Percentiles rank a stretch among this genome's conserved stretches.
Conservation (phyloP, 2,329 filamentous ascomycete genomes). For the Ambrosiella xylebori region DNA sequence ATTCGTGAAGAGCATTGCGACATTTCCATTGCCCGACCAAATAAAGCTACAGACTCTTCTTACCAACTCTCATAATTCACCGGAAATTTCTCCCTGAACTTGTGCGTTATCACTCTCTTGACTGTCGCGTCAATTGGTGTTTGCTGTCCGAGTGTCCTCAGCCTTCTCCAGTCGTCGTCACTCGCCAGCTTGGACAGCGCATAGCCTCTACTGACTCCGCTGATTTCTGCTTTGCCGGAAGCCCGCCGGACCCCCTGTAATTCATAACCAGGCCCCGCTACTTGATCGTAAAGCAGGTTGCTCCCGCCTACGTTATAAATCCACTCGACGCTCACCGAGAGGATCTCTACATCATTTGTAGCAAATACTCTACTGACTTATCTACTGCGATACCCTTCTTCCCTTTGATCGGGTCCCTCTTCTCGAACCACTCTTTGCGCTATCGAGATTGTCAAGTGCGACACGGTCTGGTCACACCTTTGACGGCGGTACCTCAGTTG, state of each 20-base stretch:
- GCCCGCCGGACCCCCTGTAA: background rate
- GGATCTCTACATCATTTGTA: constrained; percentile 1
- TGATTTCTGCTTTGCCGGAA: background rate
- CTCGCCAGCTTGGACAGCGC: background rate
- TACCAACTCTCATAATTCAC: background rate
- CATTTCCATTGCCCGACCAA: too few relatives aligned
- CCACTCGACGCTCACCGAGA: background rate
- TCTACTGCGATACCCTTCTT: background rate
- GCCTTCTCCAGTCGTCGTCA: constrained; percentile 3
- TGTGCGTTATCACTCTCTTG: background rate
- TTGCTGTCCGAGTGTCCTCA: constrained; percentile 10
- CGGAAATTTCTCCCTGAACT: background rate
- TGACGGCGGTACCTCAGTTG: background rate
- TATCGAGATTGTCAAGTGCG: background rate
- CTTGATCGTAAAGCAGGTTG: background rate
- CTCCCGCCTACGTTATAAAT: background rate
- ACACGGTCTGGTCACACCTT: background rate
- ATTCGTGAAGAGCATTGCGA: too few relatives aligned
- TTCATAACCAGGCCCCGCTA: background rate
- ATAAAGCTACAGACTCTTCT: background rate
- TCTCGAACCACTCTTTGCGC: background rate
- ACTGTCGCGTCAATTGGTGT: constrained; percentile 3
- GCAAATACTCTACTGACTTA: background rate
- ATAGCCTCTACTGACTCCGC: background rate
- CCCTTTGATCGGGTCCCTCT: background rate